Conservation (phyloP, 257 asterid genomes). For the Solanum lignicaule region DNA sequence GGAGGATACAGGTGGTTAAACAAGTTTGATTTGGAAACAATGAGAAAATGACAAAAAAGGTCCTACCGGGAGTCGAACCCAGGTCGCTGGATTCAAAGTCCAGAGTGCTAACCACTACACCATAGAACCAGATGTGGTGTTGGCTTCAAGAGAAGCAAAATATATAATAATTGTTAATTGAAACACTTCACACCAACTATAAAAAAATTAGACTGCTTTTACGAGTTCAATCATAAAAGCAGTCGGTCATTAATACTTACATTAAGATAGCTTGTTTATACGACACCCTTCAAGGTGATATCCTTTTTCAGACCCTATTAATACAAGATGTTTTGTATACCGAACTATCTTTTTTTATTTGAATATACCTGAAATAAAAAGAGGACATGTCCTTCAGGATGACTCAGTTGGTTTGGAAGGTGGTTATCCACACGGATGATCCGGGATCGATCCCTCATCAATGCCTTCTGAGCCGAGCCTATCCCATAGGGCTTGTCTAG, state of each 20-base stretch:
- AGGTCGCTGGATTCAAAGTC: slow-evolving; percentile 99
- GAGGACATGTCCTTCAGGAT: neutral
- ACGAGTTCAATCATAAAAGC: fast-evolving
- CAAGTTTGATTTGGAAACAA: neutral
- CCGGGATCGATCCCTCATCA: no score
- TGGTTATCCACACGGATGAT: no score
- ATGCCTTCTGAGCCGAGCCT: no score
- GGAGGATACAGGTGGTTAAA: neutral
- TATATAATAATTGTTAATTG: no score
- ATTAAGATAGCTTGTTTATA: neutral
- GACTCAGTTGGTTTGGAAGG: no score
- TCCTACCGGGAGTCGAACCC: slow-evolving; percentile 99
- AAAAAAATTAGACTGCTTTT: neutral
- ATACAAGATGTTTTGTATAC: neutral
- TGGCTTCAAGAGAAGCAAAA: no score
- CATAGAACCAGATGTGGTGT: slow-evolving; percentile 16
- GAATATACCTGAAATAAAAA: no score
- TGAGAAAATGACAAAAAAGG: slow-evolving; percentile 13
- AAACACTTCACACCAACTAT: neutral
- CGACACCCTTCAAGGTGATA: neutral
- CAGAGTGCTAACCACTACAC: slow-evolving; percentile 99
- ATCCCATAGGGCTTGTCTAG: no score
- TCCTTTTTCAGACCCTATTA: neutral
- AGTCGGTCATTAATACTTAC: neutral
- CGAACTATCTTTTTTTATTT: no score